Evolutionary conservation across 176 grass and related monocot species (phyloP).

Genomic region (Tuctoria greenei): DNA sequence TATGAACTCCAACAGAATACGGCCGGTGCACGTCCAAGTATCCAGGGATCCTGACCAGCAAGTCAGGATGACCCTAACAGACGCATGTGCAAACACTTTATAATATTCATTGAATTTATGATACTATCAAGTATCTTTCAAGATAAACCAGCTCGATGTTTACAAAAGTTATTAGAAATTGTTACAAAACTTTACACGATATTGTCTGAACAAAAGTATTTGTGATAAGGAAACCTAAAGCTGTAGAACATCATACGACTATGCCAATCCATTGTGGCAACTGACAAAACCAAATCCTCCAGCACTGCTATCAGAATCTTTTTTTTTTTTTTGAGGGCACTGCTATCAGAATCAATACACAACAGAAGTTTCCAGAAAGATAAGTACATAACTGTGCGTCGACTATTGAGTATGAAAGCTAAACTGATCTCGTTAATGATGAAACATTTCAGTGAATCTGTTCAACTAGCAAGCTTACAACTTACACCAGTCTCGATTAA

Average conservation of each 20-base stretch:
- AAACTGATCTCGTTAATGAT: not conserved
- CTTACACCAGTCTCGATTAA: conserved; percentile 7
- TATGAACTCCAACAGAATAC: too few species aligned
- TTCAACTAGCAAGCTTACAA: not conserved
- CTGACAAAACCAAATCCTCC: not conserved
- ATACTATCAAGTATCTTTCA: not conserved
- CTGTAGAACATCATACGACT: not conserved
- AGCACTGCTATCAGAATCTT: not conserved
- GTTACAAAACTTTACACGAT: not conserved
- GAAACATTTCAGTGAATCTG: conserved; percentile 6
- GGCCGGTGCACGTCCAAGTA: too few species aligned
- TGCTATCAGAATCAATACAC: not conserved
- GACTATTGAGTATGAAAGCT: not conserved
- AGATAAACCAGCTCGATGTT: not conserved
- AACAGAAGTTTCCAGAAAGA: not conserved
- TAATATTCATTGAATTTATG: too few species aligned
- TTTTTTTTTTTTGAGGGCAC: too few species aligned
- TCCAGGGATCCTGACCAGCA: too few species aligned
- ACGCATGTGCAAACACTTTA: too few species aligned
- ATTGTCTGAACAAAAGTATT: not conserved
- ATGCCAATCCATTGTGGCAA: not conserved
- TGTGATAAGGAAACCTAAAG: not conserved
- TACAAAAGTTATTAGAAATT: not conserved
- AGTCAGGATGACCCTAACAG: too few species aligned
- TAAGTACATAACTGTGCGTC: not conserved